phyloP scores from a whole-genome alignment of 108 stramenopile species.

The Cyclotella kingstonii region DNA sequence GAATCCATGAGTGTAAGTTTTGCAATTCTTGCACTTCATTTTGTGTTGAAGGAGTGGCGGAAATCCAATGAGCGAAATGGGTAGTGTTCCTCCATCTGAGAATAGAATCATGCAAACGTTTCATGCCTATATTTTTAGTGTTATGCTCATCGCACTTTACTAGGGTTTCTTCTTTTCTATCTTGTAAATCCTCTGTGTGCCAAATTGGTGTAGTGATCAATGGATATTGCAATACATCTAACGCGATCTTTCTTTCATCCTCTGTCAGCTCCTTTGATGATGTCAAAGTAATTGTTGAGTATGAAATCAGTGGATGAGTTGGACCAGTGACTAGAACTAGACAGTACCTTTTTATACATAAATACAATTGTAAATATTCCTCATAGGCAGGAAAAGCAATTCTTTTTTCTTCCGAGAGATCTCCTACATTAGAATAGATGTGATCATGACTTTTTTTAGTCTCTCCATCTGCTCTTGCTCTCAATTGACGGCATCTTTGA shows the following conservation, averaged over 20 bases:
- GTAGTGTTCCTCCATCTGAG: conserved; percentile 36
- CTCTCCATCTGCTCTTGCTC: too few relatives aligned
- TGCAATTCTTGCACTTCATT: conserved; percentile 1
- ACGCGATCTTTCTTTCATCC: conserved; percentile 16
- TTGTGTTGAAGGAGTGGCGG: neutral
- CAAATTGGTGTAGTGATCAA: neutral
- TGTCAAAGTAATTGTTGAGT: conserved; percentile 32
- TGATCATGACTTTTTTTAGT: neutral
- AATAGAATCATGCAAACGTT: conserved; percentile 6
- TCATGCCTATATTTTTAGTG: too few relatives aligned
- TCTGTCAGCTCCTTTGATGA: conserved; percentile 19
- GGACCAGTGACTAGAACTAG: conserved; percentile 16
- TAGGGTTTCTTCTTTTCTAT: too few relatives aligned
- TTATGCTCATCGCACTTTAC: too few relatives aligned
- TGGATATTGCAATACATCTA: conserved; percentile 19
- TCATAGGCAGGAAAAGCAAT: conserved; percentile 15
- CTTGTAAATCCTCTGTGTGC: neutral
- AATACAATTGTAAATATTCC: conserved; percentile 18
- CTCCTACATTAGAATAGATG: too few relatives aligned
- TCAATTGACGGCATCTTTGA: neutral
- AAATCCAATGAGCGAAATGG: conserved; percentile 29
- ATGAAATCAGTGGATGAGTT: conserved; percentile 30
- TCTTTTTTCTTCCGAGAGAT: too few relatives aligned
- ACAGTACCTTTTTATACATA: conserved; percentile 30
- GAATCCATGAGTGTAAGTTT: conserved; percentile 21